A percentile compares a stretch with the other conserved stretches of the same genome.
Evolutionary conservation across 306 rosid species (phyloP).

Genomic region (Trichosanthes cucumerina): DNA sequence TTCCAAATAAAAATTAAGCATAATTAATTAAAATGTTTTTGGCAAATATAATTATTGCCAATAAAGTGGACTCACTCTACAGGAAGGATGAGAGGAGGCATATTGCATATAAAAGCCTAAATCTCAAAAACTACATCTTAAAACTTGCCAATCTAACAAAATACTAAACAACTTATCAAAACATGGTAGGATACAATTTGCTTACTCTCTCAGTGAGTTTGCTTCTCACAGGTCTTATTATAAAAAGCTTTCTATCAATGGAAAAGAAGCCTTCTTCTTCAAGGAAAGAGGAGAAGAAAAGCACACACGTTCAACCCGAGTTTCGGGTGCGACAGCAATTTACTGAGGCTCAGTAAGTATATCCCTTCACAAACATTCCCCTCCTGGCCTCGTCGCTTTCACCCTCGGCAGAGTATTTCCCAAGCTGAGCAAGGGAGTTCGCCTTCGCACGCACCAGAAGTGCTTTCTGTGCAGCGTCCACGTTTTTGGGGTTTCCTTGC

Average conservation of each 20-base stretch:
- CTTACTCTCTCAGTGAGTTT: slow-evolving; percentile 12
- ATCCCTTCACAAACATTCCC: slow-evolving; percentile 93
- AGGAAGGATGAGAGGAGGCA: slow-evolving; percentile 6
- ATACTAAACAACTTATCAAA: not conserved
- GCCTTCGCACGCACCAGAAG: slow-evolving; percentile 93
- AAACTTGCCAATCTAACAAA: not conserved
- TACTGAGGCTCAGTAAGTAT: slow-evolving; percentile 46
- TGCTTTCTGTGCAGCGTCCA: slow-evolving; percentile 68
- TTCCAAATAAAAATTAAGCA: not conserved
- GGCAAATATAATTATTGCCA: not conserved
- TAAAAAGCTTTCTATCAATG: not conserved
- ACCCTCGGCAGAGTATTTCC: slow-evolving; percentile 76
- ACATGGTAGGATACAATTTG: slow-evolving; percentile 3
- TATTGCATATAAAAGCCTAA: not conserved
- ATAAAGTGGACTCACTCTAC: not conserved
- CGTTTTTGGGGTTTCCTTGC: slow-evolving; percentile 80
- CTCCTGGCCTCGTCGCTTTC: slow-evolving; percentile 78
- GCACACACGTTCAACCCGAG: not conserved
- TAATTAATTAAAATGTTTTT: not conserved
- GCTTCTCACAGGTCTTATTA: slow-evolving; percentile 13
- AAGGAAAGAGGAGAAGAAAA: not conserved
- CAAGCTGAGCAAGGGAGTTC: slow-evolving; percentile 92
- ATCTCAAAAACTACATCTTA: not conserved
- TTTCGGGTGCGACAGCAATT: no score
- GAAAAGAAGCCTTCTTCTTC: not conserved